Base-by-base conservation (phyloP, 306 rosid genomes). In the Carpinus fangiana region DNA sequence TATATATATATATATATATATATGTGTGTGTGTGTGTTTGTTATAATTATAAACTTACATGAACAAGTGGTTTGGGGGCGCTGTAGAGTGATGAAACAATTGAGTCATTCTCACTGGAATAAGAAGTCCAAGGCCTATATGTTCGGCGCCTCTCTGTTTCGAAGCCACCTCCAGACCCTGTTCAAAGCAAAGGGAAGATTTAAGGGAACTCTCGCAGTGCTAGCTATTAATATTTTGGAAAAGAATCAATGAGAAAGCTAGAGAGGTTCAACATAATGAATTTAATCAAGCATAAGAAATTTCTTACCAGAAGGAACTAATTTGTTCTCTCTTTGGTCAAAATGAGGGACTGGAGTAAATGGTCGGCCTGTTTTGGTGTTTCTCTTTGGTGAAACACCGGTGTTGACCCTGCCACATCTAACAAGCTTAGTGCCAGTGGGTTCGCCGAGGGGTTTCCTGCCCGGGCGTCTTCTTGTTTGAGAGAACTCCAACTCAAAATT, bases 131-230 rank as follows among this genome's bases (percentile, higher is more conserved):
- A 67, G 76, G 87, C 75, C 17, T 62, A 52, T 69, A 68, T 28
- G 76, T 60, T 17, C 55, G 41, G 36, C 74, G 82, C 52, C 53
- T 74, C 21, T 73, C 78, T 4, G 43, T 36, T 21, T 55, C 65
- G 2, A 31, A 16, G 34, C 47, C 78, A 78, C 45, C 23, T 84
- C 69, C 38, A 48, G 55, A 28, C 75, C 76, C 88, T 85, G 76
- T 50, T 55, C 59, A 55, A 66, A 76, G 50, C 64, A 78, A 73
- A 18, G 9, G 54, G 8, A 67, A 43, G 1, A 70, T 21, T 67
- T 41, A 16, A 2, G 34, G 34, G 34, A 31, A 31, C 34, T 31
- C 34, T 31, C 34, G 34, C 12, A 38, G 43, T 38, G 43, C 43
- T 38, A 5, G 5, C 5, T 3, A 5, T 38, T 36, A 38, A 38